phyloP scores from a whole-genome alignment of 2,329 filamentous ascomycete species.

The Trematosphaeria pertusa region DNA sequence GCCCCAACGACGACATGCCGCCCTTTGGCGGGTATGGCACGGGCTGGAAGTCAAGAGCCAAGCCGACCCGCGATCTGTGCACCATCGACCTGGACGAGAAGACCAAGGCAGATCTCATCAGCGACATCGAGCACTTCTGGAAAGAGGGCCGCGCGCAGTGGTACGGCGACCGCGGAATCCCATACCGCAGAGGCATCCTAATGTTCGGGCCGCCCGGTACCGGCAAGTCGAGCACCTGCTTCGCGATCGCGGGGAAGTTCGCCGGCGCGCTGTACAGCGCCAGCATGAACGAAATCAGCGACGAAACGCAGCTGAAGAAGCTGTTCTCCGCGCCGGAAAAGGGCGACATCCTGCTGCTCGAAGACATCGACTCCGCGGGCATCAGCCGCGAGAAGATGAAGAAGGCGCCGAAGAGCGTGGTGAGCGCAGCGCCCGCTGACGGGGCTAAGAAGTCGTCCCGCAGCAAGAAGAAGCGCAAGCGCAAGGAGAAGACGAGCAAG shows the following conservation, averaged over 20 bases:
- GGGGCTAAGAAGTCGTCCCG: conserved; percentile 12
- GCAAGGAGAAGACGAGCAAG: conserved; percentile 81
- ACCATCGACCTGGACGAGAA: conserved; percentile 11
- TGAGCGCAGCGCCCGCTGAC: too few species aligned
- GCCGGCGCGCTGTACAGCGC: conserved; percentile 86
- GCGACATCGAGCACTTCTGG: conserved; percentile 9
- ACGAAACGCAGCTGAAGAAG: conserved; percentile 80
- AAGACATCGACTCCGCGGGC: conserved; percentile 89
- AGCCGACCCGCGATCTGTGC: background rate
- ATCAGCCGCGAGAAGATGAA: conserved; percentile 76
- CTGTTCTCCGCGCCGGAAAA: conserved; percentile 80
- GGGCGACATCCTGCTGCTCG: conserved; percentile 77
- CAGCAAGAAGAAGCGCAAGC: conserved; percentile 50
- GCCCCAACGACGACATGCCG: background rate
- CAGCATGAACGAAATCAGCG: conserved; percentile 79
- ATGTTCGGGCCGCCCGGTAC: conserved; percentile 85
- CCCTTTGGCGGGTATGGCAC: background rate
- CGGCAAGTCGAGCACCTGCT: conserved; percentile 90
- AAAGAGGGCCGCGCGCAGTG: conserved; percentile 58
- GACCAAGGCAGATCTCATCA: conserved; percentile 5
- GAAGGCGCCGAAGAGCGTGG: too few species aligned
- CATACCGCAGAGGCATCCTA: conserved; percentile 85
- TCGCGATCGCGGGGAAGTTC: conserved; percentile 85
- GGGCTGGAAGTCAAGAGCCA: background rate
- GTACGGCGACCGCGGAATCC: conserved; percentile 88